Base-by-base conservation (phyloP, 129 eudicot genomes). In the Ambrosia artemisiifolia region DNA sequence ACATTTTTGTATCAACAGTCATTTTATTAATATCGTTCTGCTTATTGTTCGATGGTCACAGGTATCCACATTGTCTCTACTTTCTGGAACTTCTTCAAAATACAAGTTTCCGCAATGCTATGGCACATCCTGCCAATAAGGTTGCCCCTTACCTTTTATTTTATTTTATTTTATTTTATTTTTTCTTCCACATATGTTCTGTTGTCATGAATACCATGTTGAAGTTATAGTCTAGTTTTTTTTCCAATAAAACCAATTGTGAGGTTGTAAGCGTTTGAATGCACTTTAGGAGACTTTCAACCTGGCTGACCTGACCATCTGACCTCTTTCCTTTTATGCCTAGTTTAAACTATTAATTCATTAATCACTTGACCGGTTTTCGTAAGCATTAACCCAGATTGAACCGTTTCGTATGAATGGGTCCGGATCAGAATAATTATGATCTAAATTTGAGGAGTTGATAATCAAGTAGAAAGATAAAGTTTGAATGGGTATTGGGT, bases 81-180 rank as follows among this genome's bases (percentile, higher is more conserved):
- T 94, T 94, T 81, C 88, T 94, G 44, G 99, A 94, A 80, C 99
- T 88, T 79, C 93, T 94, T 46, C 99, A 94, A 75, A 94, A 90
- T 69, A 82, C 90, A 34, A 88, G 84, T 66, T 94, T 90, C 60
- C 86, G 97, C 48, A 86, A 73, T 76, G 97, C 96, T 72, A 90
- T 94, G 99, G 99, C 97, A 19, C 97, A 94, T 84, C 99, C 97
- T 3, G 96, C 84, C 42, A 94, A 83, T 91, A 94, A 94, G 98
- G 98, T 93, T 60, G 7, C 24, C 51, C 8, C 11, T 63, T 73
- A 30, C 49, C 51, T 63, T 28, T 19, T 47, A 44, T 62, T 63
- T 48, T n/a, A n/a, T n/a, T n/a, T n/a, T n/a, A n/a, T n/a, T n/a
- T n/a, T n/a, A n/a, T n/a, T 73, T 63, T 35, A 4, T 4, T 35